These are phyloP conservation scores for Scutellaria barbata DNA, from an alignment of 257 asterid genomes.

Conservation along the genomic window DNA sequence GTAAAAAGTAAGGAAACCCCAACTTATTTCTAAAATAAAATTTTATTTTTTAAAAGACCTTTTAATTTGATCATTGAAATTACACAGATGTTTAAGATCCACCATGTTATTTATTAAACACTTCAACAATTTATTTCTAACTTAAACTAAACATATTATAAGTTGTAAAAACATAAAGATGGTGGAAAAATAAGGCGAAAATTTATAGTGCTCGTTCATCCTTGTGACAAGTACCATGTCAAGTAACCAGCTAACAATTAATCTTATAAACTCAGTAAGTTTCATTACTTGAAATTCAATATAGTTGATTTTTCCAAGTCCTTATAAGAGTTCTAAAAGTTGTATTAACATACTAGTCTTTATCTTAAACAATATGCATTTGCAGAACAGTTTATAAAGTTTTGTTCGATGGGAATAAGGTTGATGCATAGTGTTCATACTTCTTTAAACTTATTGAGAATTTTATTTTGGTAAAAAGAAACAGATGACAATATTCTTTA, in stretches of 20 bases:
- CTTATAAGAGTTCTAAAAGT: not conserved
- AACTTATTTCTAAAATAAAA: too few species aligned
- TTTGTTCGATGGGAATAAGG: not conserved
- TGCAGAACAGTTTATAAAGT: not conserved
- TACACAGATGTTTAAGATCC: too few species aligned
- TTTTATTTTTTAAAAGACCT: too few species aligned
- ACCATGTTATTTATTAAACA: too few species aligned
- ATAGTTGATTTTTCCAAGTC: not conserved
- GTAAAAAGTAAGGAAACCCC: too few species aligned
- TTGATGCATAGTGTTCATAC: not conserved
- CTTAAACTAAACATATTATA: too few species aligned
- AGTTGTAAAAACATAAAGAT: too few species aligned
- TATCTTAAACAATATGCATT: not conserved
- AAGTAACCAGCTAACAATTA: not conserved
- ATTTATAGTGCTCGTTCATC: too few species aligned
- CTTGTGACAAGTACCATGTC: not conserved
- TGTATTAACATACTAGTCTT: not conserved
- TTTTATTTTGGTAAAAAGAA: constrained; percentile 19
- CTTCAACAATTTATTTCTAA: too few species aligned
- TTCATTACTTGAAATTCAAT: not conserved
- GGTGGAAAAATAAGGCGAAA: too few species aligned
- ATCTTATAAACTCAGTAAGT: not conserved
- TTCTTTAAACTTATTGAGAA: not conserved
- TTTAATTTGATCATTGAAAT: too few species aligned
- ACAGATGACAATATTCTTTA: constrained; percentile 17